phyloP scores from a whole-genome alignment of 805 yeast genomes.

The Zygosaccharomyces lentus region DNA sequence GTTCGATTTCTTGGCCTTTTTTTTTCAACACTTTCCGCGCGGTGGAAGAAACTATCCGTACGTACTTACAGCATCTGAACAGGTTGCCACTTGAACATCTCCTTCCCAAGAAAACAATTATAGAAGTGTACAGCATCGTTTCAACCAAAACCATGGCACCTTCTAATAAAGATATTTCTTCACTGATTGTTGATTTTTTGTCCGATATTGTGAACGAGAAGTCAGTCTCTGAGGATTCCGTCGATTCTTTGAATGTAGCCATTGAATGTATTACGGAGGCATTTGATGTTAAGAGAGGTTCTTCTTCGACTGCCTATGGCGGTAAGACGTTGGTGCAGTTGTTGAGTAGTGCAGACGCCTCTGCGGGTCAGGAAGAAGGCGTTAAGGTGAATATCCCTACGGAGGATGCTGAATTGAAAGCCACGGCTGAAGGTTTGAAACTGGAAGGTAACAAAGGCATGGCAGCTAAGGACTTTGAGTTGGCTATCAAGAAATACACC shows the following conservation, averaged over 20 bases:
- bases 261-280: conserved; percentile 89
- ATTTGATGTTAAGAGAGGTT: conserved; percentile 59
- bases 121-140: neutral
- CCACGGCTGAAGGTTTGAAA: conserved; percentile 80
- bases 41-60: too few species aligned
- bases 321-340: conserved; percentile 49
- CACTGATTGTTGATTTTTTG: conserved; percentile 70
- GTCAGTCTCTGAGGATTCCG: conserved; percentile 68
- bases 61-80: too few species aligned
- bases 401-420: conserved; percentile 50
- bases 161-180: conserved; percentile 62
- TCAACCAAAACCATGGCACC: conserved; percentile 39
- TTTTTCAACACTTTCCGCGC: too few species aligned
- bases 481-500: conserved; percentile 74
- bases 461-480: conserved; percentile 66
- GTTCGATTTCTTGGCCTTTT: too few species aligned
- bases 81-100: too few species aligned
- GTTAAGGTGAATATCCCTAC: conserved; percentile 42
- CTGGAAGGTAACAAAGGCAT: conserved; percentile 85
- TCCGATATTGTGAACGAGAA: conserved; percentile 54
- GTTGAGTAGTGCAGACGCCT: conserved; percentile 31
- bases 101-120: neutral
- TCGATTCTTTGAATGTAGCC: conserved; percentile 90
- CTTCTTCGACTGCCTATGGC: conserved; percentile 40
- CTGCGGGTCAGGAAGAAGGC: conserved; percentile 17